Percentiles rank a stretch among this genome's conserved stretches.
These are phyloP conservation scores for Aspergillus brasiliensis DNA, from an alignment of 2,329 filamentous ascomycete species.

Conservation along the genomic window DNA sequence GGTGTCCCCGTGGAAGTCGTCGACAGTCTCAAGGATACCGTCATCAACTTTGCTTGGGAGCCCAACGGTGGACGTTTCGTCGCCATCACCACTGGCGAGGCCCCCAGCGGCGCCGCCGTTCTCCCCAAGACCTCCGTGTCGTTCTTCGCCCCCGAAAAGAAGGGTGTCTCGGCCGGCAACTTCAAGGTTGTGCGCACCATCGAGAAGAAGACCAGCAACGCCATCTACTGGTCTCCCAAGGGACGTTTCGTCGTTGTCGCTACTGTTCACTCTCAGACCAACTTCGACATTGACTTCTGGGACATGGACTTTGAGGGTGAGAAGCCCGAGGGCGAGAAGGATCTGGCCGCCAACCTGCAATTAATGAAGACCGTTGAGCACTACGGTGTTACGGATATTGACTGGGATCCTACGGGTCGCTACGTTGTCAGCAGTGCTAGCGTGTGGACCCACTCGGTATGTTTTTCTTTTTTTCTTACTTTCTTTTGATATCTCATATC, in stretches of 20 bases:
- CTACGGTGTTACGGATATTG: conserved; percentile 95
- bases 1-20: conserved; percentile 97
- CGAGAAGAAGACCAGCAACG: conserved; percentile 99
- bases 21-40: conserved; percentile 95
- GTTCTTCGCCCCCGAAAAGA: conserved; percentile 98
- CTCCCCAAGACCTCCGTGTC: conserved; percentile 90
- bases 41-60: conserved; percentile 99
- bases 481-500: conserved; percentile 8
- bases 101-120: conserved; percentile 74
- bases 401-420: conserved; percentile 96
- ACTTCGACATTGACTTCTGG: conserved; percentile 95
- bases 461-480: conserved; percentile 36
- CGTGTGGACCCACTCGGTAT: conserved; percentile 92
- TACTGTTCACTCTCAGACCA: conserved; percentile 88
- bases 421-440: conserved; percentile 93
- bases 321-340: conserved; percentile 89
- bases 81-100: conserved; percentile 91
- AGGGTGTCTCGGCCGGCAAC: conserved; percentile 79
- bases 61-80: conserved; percentile 97
- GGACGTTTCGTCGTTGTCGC: conserved; percentile 94
- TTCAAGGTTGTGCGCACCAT: conserved; percentile 95
- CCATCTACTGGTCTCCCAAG: conserved; percentile 97
- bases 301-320: conserved; percentile 98
- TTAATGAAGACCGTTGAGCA: conserved; percentile 92
- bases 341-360: conserved; percentile 90